Conservation (phyloP, 1,139 yeast genomes). For the Sugiyamaella xylanicola region DNA sequence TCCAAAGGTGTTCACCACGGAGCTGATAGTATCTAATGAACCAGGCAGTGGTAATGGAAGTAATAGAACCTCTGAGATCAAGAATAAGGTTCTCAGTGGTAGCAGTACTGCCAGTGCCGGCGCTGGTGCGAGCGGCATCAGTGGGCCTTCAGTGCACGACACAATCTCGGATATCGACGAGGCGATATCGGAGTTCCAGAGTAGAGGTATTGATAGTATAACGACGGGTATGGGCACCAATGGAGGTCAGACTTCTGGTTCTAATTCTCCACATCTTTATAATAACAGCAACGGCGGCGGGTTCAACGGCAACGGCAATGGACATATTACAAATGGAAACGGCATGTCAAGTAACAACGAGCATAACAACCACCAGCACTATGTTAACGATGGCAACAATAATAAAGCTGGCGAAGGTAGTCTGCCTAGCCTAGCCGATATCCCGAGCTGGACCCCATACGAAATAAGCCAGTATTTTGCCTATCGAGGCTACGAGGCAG, state of each 20-base stretch:
- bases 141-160: slow-evolving; percentile 48
- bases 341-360: too few relatives aligned
- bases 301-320: slow-evolving; percentile 3
- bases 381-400: neutral
- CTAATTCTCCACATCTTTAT: slow-evolving; percentile 15
- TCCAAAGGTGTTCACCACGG: slow-evolving; percentile 74
- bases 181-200: slow-evolving; percentile 69
- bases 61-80: neutral
- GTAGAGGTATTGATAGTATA: slow-evolving; percentile 29
- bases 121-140: neutral
- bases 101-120: neutral
- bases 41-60: neutral
- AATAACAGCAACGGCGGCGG: slow-evolving; percentile 12
- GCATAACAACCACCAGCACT: slow-evolving; percentile 1
- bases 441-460: slow-evolving; percentile 72
- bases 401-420: neutral
- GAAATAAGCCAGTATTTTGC: slow-evolving; percentile 81
- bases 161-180: slow-evolving; percentile 82
- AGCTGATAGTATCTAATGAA: slow-evolving; percentile 29
- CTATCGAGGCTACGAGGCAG: slow-evolving; percentile 69
- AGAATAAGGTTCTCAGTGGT: neutral
- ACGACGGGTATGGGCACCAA: neutral
- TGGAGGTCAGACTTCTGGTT: neutral
- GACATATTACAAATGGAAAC: neutral
- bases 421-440: slow-evolving; percentile 23